Percentiles rank a stretch among this genome's conserved stretches.
These are phyloP conservation scores for Aaosphaeria arxii DNA, from an alignment of 2,329 filamentous ascomycete genomes.

Conservation along the genomic window DNA sequence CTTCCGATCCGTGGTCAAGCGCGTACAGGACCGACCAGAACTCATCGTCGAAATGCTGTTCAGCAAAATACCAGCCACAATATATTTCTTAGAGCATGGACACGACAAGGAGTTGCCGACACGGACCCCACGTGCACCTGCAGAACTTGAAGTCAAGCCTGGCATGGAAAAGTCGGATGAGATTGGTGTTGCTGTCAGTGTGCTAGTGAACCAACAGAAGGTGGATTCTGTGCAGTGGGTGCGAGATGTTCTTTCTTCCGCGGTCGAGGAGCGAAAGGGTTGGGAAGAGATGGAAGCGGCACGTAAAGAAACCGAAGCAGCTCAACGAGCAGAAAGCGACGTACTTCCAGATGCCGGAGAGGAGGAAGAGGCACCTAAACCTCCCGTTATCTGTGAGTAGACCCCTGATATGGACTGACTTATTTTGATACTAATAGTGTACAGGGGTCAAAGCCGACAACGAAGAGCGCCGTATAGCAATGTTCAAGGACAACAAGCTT, in stretches of 20 bases:
- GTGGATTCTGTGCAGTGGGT: slow-evolving; percentile 77
- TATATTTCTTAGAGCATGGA: slow-evolving; percentile 87
- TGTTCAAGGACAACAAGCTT: slow-evolving; percentile 87
- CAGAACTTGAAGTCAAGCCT: slow-evolving; percentile 79
- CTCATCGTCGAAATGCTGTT: slow-evolving; percentile 91
- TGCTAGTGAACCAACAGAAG: slow-evolving; percentile 76
- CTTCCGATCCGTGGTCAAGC: slow-evolving; percentile 76
- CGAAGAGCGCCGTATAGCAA: slow-evolving; percentile 64
- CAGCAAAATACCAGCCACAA: slow-evolving; percentile 80
- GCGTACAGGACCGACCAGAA: slow-evolving; percentile 80
- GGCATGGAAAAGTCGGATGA: slow-evolving; percentile 64
- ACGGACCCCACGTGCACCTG: slow-evolving; percentile 66
- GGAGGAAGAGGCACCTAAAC: slow-evolving; percentile 22
- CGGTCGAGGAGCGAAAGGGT: slow-evolving; percentile 68
- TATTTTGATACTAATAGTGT: background rate
- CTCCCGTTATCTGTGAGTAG: slow-evolving; percentile 47
- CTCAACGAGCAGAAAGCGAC: slow-evolving; percentile 24
- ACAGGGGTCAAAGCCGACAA: slow-evolving; percentile 54
- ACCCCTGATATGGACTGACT: no score
- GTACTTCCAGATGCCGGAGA: slow-evolving; percentile 19
- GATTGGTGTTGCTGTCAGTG: slow-evolving; percentile 75
- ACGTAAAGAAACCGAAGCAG: slow-evolving; percentile 43
- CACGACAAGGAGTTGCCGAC: slow-evolving; percentile 74
- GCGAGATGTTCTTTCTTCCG: slow-evolving; percentile 65
- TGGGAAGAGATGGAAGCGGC: slow-evolving; percentile 74